Base-by-base conservation (phyloP, 2,329 filamentous ascomycete species). In the Cryphonectria radicalis region DNA sequence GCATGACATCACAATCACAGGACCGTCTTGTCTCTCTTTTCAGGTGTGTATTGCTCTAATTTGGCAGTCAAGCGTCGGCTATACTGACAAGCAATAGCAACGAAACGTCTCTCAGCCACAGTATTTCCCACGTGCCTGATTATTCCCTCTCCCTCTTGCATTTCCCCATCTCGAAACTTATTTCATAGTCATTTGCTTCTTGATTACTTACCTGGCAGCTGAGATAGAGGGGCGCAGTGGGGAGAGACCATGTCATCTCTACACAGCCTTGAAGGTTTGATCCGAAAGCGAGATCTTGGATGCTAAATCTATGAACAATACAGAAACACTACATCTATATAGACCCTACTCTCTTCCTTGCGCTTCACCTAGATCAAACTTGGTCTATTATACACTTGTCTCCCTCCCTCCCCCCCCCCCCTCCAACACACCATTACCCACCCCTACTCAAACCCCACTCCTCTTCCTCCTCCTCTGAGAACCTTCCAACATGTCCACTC, bases 1-100 rank as follows among this genome's bases (percentile, higher is more conserved):
- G 28, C 17, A 62, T 62, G 59, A 62, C 59, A 62, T 62, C 59
- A 62, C 59, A 35, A 62, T 62, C 59, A 62, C 59, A 62, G 22
- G 59, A 32, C 28, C 57, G 32, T 19, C 32, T 62, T 43, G 35
- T 10, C 37, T 25, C 62, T 11, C 7, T n/a, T 50, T 50, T 50
- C 17, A 22, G 19, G 46, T 11, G 19, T 50, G 22, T 50, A 50
- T n/a, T 50, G 7, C 19, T 22, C 5, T n/a, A n/a, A 6, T 50
- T 13, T 62, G 14, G 19, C 57, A 28, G 53, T 55, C 14, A 28
- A 55, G 53, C 53, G 25, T 55, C 53, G 25, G 53, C 7, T 13
- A 28, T 13, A 55, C 22, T n/a, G 13, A 28, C 7, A 13, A 19
- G 32, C 53, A 55, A 50, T 50, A 3, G 19, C 25, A 17, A 32